Evolutionary conservation across 176 grass and related monocot genomes (phyloP), one percentile per base, ranked within the genome.

Genomic region (Carex cristatella): DNA sequence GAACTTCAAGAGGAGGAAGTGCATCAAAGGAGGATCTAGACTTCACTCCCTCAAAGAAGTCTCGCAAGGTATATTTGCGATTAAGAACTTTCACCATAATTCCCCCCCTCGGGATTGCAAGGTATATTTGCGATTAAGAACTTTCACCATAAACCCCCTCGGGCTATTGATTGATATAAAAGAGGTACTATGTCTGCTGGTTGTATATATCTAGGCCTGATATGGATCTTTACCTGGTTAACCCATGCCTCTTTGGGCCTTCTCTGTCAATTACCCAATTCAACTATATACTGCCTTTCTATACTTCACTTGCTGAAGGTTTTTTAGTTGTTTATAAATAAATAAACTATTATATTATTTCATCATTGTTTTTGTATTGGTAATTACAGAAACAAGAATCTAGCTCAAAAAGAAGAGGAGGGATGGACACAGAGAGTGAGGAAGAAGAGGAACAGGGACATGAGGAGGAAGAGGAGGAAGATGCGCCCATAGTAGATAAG

Each of bases 391-490:
- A 64, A 18, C 62, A 19, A 61, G 35, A 10, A 49, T 53, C 80
- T 30, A 85, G 55, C 33, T 54, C 82, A n/a, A 70, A 73, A 74
- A 59, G 63, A n/a, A 85, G 61, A 28, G 28, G 71, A 49, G 54
- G 48, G 19, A 51, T 32, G 54, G 69, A 58, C 18, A 46, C 82
- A 57, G 63, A 84, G 63, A 69, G 64, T 40, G 71, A 85, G 69
- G 93, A 94, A 90, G 87, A 89, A 85, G 79, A 92, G 70, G 88
- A 91, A 65, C 73, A 90, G 64, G 80, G 80, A 27, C 63, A 82
- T 0, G 80, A 78, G 1, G 80, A 78, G 1, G 78, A 79, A 8
- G 27, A 85, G 28, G 69, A 79, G 16, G 76, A 68, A 84, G 19
- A 57, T 54, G 66, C 13, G 63, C 74, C 51, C 5, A 9, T 79